These are phyloP conservation scores for Heracleum sosnowskyi DNA, from an alignment of 129 eudicot species.

Conservation along the genomic window DNA sequence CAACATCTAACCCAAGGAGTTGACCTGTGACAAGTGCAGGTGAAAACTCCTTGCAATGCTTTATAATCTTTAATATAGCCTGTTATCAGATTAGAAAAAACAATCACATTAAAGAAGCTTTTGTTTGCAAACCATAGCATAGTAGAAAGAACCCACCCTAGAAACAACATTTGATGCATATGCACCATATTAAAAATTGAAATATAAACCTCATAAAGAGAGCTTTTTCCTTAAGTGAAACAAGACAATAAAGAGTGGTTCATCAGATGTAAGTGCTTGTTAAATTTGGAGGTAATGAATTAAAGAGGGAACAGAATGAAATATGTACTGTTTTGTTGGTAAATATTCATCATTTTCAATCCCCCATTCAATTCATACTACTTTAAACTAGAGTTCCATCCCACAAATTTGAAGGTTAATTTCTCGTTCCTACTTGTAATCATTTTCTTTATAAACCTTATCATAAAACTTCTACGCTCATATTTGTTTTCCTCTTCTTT, in stretches of 20 bases:
- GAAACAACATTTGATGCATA: background rate
- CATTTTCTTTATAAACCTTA: background rate
- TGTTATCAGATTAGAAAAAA: conserved; percentile 20
- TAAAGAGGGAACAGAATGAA: background rate
- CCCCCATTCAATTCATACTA: background rate
- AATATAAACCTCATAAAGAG: background rate
- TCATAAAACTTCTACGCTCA: background rate
- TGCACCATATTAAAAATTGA: background rate
- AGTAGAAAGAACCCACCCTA: background rate
- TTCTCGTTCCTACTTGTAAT: background rate
- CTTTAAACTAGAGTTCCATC: background rate
- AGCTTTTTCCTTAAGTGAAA: too few relatives aligned
- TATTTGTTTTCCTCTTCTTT: background rate
- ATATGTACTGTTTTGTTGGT: background rate
- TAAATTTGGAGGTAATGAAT: background rate
- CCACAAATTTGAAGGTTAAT: background rate
- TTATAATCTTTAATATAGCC: conserved; percentile 90
- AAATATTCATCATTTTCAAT: background rate
- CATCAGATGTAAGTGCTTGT: too few relatives aligned
- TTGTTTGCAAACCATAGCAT: background rate
- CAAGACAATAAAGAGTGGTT: too few relatives aligned
- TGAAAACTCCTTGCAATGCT: conserved; percentile 93
- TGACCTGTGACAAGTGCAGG: conserved; percentile 92
- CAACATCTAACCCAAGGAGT: conserved; percentile 95
- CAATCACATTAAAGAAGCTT: background rate